These are phyloP conservation scores for Sporothrix variecibatus DNA, from an alignment of 2,329 filamentous ascomycete species.

Conservation along the genomic window DNA sequence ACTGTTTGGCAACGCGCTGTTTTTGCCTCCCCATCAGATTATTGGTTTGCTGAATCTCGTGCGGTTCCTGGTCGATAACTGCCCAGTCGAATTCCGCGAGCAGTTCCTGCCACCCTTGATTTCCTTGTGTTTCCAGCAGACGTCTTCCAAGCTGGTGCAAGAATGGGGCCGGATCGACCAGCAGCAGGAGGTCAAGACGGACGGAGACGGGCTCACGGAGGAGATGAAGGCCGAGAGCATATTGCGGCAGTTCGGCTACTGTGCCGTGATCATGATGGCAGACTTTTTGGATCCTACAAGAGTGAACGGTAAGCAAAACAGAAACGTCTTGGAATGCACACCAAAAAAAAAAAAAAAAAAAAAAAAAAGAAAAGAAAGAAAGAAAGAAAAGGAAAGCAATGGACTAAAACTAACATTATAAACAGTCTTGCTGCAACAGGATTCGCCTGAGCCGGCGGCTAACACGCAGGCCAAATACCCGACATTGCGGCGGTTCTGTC, in stretches of 20 bases:
- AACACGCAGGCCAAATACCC: constrained; percentile 45
- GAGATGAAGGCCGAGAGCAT: constrained; percentile 99
- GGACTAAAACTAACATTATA: background rate
- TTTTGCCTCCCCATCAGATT: constrained; percentile 87
- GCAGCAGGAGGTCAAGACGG: constrained; percentile 61
- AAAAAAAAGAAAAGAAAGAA: background rate
- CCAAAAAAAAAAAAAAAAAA: background rate
- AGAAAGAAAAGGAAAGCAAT: background rate
- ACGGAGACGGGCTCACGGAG: constrained; percentile 79
- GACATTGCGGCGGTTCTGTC: constrained; percentile 77
- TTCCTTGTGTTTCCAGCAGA: constrained; percentile 77
- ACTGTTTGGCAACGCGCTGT: constrained; percentile 78
- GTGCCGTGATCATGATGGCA: constrained; percentile 87
- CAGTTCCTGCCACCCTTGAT: constrained; percentile 86
- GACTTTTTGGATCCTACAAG: constrained; percentile 78
- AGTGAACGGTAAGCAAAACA: constrained; percentile 50
- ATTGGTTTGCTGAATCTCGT: constrained; percentile 90
- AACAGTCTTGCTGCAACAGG: constrained; percentile 38
- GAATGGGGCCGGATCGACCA: constrained; percentile 82
- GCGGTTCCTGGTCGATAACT: constrained; percentile 86
- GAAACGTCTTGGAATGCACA: background rate
- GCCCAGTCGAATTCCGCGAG: constrained; percentile 73
- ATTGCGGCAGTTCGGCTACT: constrained; percentile 86
- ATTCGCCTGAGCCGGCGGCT: constrained; percentile 36
- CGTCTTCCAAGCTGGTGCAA: constrained; percentile 80